Conservation (phyloP, 129 eudicot species). For the Artemisia tridentata region DNA sequence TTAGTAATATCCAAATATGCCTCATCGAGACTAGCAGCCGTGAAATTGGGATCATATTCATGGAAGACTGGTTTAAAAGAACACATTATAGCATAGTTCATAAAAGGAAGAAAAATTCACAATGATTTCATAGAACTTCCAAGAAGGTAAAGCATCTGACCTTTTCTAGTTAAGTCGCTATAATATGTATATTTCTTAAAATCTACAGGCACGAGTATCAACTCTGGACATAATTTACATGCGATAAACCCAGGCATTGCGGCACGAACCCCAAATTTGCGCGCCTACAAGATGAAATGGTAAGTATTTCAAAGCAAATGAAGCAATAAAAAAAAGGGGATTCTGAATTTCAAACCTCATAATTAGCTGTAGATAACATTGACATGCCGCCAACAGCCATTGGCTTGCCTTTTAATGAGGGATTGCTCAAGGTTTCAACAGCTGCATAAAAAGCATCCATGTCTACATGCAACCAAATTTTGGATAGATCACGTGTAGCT, state of each 20-base stretch:
- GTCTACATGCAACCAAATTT: slow-evolving; percentile 93
- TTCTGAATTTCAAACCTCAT: slow-evolving; percentile 62
- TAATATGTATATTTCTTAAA: slow-evolving; percentile 85
- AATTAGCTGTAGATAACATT: slow-evolving; percentile 96
- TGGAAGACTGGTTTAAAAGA: slow-evolving; percentile 50
- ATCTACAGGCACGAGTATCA: slow-evolving; percentile 83
- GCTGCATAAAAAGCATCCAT: slow-evolving; percentile 99
- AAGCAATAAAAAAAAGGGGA: not conserved
- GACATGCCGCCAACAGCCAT: slow-evolving; percentile 99
- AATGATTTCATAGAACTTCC: not conserved
- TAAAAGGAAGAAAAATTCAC: not conserved
- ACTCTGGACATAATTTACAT: slow-evolving; percentile 87
- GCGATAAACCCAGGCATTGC: slow-evolving; percentile 99
- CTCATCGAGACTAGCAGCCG: slow-evolving; percentile 94
- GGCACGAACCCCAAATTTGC: slow-evolving; percentile 97
- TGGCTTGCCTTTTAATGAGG: slow-evolving; percentile 74
- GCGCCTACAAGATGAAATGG: slow-evolving; percentile 53
- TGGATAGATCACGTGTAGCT: slow-evolving; percentile 80
- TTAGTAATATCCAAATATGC: slow-evolving; percentile 94
- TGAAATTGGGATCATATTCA: slow-evolving; percentile 78
- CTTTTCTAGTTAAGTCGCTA: slow-evolving; percentile 89
- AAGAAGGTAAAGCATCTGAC: slow-evolving; percentile 33
- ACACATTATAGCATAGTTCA: slow-evolving; percentile 1
- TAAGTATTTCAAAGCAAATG: not conserved
- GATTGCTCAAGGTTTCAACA: slow-evolving; percentile 87